Evolutionary conservation across 306 rosid species (phyloP).

Genomic region (Trifolium repens): DNA sequence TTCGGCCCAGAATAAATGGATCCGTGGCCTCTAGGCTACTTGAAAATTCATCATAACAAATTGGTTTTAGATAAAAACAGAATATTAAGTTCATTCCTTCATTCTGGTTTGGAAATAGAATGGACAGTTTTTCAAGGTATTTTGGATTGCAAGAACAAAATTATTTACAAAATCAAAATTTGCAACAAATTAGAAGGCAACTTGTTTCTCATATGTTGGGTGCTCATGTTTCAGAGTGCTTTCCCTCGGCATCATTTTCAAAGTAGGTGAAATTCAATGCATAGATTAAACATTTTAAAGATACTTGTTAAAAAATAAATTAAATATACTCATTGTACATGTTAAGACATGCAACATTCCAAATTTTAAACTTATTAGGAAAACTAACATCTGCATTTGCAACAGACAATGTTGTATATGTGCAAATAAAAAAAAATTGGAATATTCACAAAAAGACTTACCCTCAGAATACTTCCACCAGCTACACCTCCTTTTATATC

Average conservation of each 20-base stretch:
- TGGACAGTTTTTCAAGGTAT: not conserved
- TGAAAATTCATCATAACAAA: not conserved
- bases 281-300: slow-evolving; percentile 9
- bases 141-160: not conserved
- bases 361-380: not conserved
- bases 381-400: not conserved
- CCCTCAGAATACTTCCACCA: slow-evolving; percentile 98
- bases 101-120: slow-evolving; percentile 16
- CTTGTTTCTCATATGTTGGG: not conserved
- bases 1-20: not conserved
- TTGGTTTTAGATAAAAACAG: not conserved
- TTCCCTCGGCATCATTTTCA: not conserved
- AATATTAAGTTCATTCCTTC: not conserved
- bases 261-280: not conserved
- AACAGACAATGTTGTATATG: not conserved
- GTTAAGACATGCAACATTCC: slow-evolving; percentile 7
- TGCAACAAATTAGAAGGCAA: not conserved
- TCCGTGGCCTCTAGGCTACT: not conserved
- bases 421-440: slow-evolving; percentile 1
- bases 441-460: slow-evolving; percentile 47
- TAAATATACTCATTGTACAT: not conserved
- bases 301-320: not conserved
- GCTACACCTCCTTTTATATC: slow-evolving; percentile 98
- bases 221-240: not conserved
- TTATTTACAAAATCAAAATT: not conserved